Percentiles rank a stretch among this genome's conserved stretches.
Conservation (phyloP, 768 basidiomycete genomes). For the Psilocybe cubensis region DNA sequence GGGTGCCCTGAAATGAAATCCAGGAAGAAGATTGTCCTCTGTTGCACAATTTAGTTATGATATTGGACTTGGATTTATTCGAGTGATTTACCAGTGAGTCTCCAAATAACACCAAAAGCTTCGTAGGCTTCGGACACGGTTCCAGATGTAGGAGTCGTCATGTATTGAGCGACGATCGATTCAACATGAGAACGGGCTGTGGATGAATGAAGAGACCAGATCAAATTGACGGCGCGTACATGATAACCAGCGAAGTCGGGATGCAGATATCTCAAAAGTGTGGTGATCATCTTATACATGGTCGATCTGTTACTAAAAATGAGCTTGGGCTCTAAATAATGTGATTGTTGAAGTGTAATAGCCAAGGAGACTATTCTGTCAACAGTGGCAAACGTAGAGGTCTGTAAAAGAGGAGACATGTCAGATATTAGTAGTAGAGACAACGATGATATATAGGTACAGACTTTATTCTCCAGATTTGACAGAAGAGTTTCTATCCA, state of each 20-base stretch:
- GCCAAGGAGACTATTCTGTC: slow-evolving; percentile 64
- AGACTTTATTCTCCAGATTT: slow-evolving; percentile 59
- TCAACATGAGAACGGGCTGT: slow-evolving; percentile 69
- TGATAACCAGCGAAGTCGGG: slow-evolving; percentile 74
- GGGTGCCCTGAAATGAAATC: slow-evolving; percentile 81
- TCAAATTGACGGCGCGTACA: slow-evolving; percentile 74
- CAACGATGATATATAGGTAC: slow-evolving; percentile 22
- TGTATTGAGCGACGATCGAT: slow-evolving; percentile 73
- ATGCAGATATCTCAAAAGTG: slow-evolving; percentile 77
- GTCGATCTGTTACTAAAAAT: slow-evolving; percentile 56
- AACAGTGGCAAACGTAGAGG: slow-evolving; percentile 65
- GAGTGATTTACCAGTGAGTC: slow-evolving; percentile 68
- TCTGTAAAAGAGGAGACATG: slow-evolving; percentile 37
- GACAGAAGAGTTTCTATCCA: slow-evolving; percentile 67
- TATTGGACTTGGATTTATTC: not conserved
- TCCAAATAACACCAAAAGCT: slow-evolving; percentile 93
- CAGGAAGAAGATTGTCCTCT: slow-evolving; percentile 86
- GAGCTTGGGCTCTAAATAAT: slow-evolving; percentile 53
- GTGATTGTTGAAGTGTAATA: slow-evolving; percentile 56
- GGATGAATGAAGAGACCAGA: slow-evolving; percentile 78
- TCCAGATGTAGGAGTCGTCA: slow-evolving; percentile 57
- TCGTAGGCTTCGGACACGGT: slow-evolving; percentile 68
- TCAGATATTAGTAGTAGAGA: slow-evolving; percentile 13
- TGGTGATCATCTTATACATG: slow-evolving; percentile 62
- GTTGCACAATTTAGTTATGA: slow-evolving; percentile 8